Conservation (phyloP, 768 basidiomycete species). For the Suillus clintonianus region DNA sequence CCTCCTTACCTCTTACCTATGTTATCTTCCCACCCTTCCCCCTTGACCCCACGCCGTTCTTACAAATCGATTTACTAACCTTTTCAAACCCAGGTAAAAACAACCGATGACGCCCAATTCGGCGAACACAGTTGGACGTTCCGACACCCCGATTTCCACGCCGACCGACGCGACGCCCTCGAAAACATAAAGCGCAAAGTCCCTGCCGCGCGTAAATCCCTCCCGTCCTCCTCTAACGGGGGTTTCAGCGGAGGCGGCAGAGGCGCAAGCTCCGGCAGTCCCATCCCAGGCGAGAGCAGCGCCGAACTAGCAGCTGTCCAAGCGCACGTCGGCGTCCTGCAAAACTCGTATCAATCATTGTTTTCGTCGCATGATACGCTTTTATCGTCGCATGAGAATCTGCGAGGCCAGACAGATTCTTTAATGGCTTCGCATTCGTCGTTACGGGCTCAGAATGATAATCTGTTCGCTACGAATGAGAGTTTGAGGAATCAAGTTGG, state of each 20-base stretch:
- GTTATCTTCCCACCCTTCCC: neutral
- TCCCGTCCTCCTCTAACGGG: slow-evolving; percentile 22
- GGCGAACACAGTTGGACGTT: slow-evolving; percentile 61
- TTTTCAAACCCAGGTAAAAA: slow-evolving; percentile 58
- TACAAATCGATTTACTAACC: neutral
- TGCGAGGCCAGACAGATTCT: slow-evolving; percentile 36
- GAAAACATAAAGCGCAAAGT: slow-evolving; percentile 70
- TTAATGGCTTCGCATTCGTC: slow-evolving; percentile 32
- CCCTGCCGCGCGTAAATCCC: slow-evolving; percentile 36
- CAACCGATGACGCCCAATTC: slow-evolving; percentile 77
- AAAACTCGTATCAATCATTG: slow-evolving; percentile 28
- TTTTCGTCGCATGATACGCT: slow-evolving; percentile 31
- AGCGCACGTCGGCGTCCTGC: slow-evolving; percentile 31
- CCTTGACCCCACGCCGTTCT: neutral
- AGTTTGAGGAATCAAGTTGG: slow-evolving; percentile 30
- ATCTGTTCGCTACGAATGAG: slow-evolving; percentile 26
- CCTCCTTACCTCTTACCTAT: neutral
- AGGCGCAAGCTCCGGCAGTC: slow-evolving; percentile 2
- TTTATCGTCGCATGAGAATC: slow-evolving; percentile 29
- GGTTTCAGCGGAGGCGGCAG: neutral
- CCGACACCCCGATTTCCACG: slow-evolving; percentile 54
- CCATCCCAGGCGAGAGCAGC: slow-evolving; percentile 7
- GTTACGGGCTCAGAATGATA: slow-evolving; percentile 30
- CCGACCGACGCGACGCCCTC: slow-evolving; percentile 53
- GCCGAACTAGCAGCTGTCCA: slow-evolving; percentile 25